Evolutionary conservation across 176 grass and related monocot species (phyloP).

Genomic region (Cenchrus purpureus): DNA sequence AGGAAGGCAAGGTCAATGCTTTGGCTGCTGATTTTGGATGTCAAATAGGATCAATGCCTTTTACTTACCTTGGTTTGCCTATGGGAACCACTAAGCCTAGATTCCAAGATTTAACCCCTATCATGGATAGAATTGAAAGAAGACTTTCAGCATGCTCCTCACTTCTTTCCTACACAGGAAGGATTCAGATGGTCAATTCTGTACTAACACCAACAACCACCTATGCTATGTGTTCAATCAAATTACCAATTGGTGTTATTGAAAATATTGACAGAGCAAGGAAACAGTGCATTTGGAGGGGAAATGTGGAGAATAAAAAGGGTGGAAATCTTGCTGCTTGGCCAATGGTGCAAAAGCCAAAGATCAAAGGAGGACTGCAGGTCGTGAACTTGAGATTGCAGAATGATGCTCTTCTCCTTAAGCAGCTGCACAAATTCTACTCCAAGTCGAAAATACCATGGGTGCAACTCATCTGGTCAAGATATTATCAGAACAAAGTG

Average conservation of each 20-base stretch:
- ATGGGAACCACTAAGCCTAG: not conserved
- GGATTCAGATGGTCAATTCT: not conserved
- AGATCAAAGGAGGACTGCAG: not conserved
- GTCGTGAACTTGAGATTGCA: fast-evolving
- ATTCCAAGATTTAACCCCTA: not conserved
- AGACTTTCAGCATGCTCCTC: not conserved
- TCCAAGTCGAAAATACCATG: fast-evolving
- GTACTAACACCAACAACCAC: not conserved
- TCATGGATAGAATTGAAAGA: not conserved
- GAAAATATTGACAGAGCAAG: not conserved
- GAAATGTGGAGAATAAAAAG: not conserved
- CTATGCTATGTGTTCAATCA: not conserved
- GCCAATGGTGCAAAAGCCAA: not conserved
- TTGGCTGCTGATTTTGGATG: no score
- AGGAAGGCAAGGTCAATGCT: fast-evolving
- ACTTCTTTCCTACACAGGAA: fast-evolving
- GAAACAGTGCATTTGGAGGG: not conserved
- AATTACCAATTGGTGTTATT: not conserved
- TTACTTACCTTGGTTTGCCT: not conserved
- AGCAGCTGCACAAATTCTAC: not conserved
- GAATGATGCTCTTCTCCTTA: not conserved
- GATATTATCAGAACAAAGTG: not conserved
- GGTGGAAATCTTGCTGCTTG: not conserved
- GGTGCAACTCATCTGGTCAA: not conserved
- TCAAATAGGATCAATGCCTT: not conserved